These are phyloP conservation scores for Crithidia expoeki DNA, from an alignment of 208 protist genomes.

Conservation along the genomic window DNA sequence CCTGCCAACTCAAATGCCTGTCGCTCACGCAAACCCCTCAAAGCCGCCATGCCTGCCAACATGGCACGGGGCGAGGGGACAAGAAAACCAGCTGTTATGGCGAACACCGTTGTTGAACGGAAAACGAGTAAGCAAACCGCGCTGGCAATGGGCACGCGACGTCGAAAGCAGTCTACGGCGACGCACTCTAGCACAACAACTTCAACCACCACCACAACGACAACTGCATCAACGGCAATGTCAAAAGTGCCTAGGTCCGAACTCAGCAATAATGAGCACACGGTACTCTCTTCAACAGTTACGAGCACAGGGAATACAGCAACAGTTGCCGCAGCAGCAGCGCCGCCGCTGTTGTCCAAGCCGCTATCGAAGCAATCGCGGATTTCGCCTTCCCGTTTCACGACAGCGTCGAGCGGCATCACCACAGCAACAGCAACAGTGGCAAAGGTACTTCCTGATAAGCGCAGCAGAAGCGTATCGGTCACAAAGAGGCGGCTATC, in stretches of 20 bases:
- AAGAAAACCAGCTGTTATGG: neutral
- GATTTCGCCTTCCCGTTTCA: neutral
- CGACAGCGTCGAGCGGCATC: neutral
- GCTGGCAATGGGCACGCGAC: neutral
- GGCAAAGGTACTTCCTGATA: neutral
- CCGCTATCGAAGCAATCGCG: neutral
- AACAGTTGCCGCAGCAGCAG: neutral
- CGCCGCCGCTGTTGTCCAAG: neutral
- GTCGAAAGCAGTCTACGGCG: neutral
- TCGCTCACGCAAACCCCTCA: neutral
- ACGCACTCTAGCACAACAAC: neutral
- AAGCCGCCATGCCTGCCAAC: neutral
- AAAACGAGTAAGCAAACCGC: neutral
- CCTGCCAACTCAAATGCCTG: conserved; percentile 4
- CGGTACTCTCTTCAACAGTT: neutral
- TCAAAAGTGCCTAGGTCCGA: neutral
- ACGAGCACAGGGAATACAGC: neutral
- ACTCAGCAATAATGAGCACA: neutral
- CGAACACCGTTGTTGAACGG: neutral
- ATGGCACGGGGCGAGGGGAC: neutral
- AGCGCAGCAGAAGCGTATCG: conserved; percentile 6
- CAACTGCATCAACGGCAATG: neutral
- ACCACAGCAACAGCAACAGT: neutral
- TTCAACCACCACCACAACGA: neutral
- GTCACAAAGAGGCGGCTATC: neutral